phyloP scores from a whole-genome alignment of 768 basidiomycete genomes.

The Leucosporidium creatinivorum region DNA sequence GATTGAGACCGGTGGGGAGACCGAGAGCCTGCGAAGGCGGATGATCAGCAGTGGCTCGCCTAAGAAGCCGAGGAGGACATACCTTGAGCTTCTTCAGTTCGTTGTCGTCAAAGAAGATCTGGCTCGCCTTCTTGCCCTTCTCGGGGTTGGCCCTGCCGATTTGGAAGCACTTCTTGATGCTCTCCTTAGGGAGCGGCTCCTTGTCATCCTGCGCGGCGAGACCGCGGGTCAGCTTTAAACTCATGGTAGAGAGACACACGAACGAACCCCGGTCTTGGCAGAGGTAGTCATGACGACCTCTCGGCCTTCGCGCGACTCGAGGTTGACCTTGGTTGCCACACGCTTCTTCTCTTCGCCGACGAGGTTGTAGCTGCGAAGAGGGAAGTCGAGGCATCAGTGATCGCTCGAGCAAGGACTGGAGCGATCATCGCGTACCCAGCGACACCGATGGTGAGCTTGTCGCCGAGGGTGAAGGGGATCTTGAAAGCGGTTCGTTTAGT shows the following conservation, averaged over 20 bases:
- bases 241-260: slow-evolving; percentile 4
- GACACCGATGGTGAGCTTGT: slow-evolving; percentile 43
- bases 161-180: slow-evolving; percentile 43
- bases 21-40: slow-evolving; percentile 55
- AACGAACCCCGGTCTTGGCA: slow-evolving; percentile 66
- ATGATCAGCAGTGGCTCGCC: neutral
- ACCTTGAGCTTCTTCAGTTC: slow-evolving; percentile 35
- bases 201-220: slow-evolving; percentile 36
- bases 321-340: slow-evolving; percentile 67
- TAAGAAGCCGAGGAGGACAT: neutral
- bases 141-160: slow-evolving; percentile 39
- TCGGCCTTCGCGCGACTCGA: slow-evolving; percentile 10
- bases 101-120: slow-evolving; percentile 34
- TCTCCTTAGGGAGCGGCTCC: slow-evolving; percentile 37
- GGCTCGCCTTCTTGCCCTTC: slow-evolving; percentile 26
- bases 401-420: no score
- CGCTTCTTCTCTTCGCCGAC: slow-evolving; percentile 84
- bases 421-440: no score
- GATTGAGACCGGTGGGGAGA: slow-evolving; percentile 76
- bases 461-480: slow-evolving; percentile 66
- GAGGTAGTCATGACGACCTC: slow-evolving; percentile 62
- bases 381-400: no score
- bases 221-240: neutral
- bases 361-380: slow-evolving; percentile 62
- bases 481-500: slow-evolving; percentile 77